Evolutionary conservation across 257 asterid species (phyloP), one percentile per base, ranked within the genome.

Genomic region (Oldenlandia corymbosa): DNA sequence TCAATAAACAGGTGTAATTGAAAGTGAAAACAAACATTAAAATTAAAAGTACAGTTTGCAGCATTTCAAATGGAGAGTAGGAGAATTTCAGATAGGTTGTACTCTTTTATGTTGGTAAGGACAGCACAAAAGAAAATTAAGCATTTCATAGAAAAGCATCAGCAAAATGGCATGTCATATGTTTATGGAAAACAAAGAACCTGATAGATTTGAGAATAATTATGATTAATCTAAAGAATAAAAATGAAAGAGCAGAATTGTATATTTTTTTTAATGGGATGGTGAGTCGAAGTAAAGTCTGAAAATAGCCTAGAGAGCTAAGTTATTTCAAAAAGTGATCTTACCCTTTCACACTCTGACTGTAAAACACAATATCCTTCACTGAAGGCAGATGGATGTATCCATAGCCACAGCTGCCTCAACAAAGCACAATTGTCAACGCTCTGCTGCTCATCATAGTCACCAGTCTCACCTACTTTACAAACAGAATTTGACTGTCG

Each of bases 311-410:
- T n/a, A 57, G 2, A 18, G 26, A 17, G 34, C 45, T 61, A 27
- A 47, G 46, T 27, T 1, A 62, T 16, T 2, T n/a, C n/a, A n/a
- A 61, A 49, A 16, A 64, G 58, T 23, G 14, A 18, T 8, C 31
- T 57, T 73, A 88, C 96, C 79, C 66, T 72, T 72, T 71, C 81
- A 74, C 95, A 82, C 56, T 88, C 82, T 47, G 74, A 73, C 53
- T 69, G 68, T 76, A 92, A 62, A 64, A 84, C 82, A 64, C 79
- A 83, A 76, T 70, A 82, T 42, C 94, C 97, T 75, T 92, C 99
- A 68, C 47, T 54, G 68, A 82, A 81, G 67, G 91, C 94, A 66
- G 97, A 85, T 78, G 95, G 85, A 79, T 92, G 95, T 74, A 89
- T 78, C 87, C 89, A 92, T 60, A 89, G 65, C 96, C 93, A 89